Evolutionary conservation across 2,329 filamentous ascomycete genomes (phyloP).

Genomic region (Fusarium sp.): DNA sequence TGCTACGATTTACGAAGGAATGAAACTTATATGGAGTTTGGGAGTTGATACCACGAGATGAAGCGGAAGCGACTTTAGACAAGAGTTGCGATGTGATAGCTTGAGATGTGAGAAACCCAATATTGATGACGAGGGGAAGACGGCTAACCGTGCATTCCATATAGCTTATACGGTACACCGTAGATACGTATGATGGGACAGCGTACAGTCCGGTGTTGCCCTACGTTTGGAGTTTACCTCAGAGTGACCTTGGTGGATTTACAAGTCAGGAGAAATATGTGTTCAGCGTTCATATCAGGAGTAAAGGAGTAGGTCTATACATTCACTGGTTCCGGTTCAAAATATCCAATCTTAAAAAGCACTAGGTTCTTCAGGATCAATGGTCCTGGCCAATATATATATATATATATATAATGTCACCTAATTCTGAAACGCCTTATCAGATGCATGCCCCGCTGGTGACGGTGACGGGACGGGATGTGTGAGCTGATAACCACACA

Average conservation of each 20-base stretch:
- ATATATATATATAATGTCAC: constrained; percentile 27
- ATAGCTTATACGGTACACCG: background rate
- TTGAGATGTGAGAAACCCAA: constrained; percentile 7
- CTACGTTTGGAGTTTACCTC: background rate
- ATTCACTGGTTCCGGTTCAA: constrained; percentile 1
- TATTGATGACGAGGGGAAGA: background rate
- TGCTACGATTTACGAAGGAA: constrained; percentile 34
- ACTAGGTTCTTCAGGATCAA: constrained; percentile 24
- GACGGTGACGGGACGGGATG: constrained; percentile 9
- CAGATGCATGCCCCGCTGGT: constrained; percentile 39
- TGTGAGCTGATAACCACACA: constrained; percentile 24
- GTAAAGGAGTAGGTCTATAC: background rate
- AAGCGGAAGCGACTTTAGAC: background rate
- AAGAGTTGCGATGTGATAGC: background rate
- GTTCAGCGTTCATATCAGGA: background rate
- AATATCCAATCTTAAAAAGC: constrained; percentile 12
- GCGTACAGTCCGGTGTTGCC: background rate
- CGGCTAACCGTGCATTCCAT: constrained; percentile 8
- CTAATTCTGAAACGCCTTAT: constrained; percentile 46
- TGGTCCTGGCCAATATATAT: constrained; percentile 22
- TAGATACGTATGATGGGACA: background rate
- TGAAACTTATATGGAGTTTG: constrained; percentile 18
- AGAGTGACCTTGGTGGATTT: background rate
- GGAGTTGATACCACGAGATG: constrained; percentile 1
- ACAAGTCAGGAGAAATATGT: background rate